Conservation (phyloP, 352 stramenopile species). For the Phytophthora pistaciae region DNA sequence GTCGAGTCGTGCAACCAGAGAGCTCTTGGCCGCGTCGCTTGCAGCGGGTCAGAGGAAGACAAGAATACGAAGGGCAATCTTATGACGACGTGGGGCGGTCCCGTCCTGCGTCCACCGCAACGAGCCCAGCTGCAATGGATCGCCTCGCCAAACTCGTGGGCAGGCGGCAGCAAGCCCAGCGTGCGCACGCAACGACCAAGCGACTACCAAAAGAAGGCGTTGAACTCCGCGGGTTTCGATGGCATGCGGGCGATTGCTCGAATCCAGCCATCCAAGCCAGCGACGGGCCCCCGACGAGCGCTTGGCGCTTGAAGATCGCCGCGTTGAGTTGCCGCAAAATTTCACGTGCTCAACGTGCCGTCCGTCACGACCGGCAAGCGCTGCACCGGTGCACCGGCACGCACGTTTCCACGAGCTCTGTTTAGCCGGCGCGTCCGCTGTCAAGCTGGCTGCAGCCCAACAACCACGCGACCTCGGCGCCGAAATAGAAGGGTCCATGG, state of each 20-base stretch:
- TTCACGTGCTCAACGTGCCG: slow-evolving; percentile 19
- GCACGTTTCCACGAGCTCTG: slow-evolving; percentile 1
- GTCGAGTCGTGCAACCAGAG: neutral
- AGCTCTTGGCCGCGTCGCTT: slow-evolving; percentile 9
- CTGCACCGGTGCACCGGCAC: slow-evolving; percentile 2
- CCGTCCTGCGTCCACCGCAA: slow-evolving; percentile 15
- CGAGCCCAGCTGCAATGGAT: slow-evolving; percentile 17
- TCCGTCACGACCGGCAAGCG: neutral
- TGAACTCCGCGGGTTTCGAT: slow-evolving; percentile 20
- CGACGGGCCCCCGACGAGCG: slow-evolving; percentile 20
- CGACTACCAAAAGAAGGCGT: slow-evolving; percentile 42
- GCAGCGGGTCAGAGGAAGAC: slow-evolving; percentile 2
- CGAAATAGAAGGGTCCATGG: slow-evolving; percentile 34
- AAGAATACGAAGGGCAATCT: slow-evolving; percentile 9
- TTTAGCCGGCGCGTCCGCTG: neutral
- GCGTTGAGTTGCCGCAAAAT: slow-evolving; percentile 20
- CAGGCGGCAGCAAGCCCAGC: slow-evolving; percentile 11
- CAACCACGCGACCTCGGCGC: slow-evolving; percentile 11
- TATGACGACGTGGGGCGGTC: slow-evolving; percentile 8
- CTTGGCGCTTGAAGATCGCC: slow-evolving; percentile 4
- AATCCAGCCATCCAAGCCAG: slow-evolving; percentile 25
- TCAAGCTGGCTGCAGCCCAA: slow-evolving; percentile 11
- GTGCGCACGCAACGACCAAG: slow-evolving; percentile 29
- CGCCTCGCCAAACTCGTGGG: slow-evolving; percentile 26
- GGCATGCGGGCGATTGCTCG: slow-evolving; percentile 26